A percentile compares a stretch with the other conserved stretches of the same genome.
phyloP scores from a whole-genome alignment of 441 rosid species.

The Gossypium laxum region DNA sequence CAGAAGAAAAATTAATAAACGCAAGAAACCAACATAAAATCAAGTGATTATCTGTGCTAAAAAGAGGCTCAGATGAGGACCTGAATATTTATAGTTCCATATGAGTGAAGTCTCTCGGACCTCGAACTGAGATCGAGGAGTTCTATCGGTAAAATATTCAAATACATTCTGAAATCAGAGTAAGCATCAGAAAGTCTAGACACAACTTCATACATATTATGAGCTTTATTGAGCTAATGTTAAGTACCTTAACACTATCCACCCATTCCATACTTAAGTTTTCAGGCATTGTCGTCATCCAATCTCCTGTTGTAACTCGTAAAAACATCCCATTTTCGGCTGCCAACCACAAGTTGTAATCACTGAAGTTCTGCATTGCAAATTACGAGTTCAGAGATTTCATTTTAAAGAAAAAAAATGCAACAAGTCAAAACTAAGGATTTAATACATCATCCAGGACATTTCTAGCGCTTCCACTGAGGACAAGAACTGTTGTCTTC shows the following conservation, averaged over 20 bases:
- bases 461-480: constrained; percentile 63
- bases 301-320: constrained; percentile 47
- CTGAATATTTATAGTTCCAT: constrained; percentile 58
- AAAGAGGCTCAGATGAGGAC: constrained; percentile 19
- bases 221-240: not conserved
- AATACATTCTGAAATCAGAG: constrained; percentile 63
- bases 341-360: constrained; percentile 64
- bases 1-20: not conserved
- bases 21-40: not conserved
- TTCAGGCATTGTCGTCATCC: constrained; percentile 89
- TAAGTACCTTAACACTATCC: constrained; percentile 58
- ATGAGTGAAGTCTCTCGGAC: constrained; percentile 28
- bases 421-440: not conserved
- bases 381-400: constrained; percentile 9
- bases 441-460: constrained; percentile 46
- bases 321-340: constrained; percentile 79
- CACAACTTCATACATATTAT: constrained; percentile 8
- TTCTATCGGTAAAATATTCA: constrained; percentile 72
- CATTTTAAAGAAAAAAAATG: not conserved
- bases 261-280: constrained; percentile 72
- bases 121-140: constrained; percentile 67
- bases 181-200: constrained; percentile 25
- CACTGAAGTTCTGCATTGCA: constrained; percentile 51
- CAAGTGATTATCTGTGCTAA: not conserved
- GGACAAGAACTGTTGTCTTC: constrained; percentile 45